phyloP scores from a whole-genome alignment of 2,329 filamentous ascomycete genomes.

The Botrytis sinoallii region DNA sequence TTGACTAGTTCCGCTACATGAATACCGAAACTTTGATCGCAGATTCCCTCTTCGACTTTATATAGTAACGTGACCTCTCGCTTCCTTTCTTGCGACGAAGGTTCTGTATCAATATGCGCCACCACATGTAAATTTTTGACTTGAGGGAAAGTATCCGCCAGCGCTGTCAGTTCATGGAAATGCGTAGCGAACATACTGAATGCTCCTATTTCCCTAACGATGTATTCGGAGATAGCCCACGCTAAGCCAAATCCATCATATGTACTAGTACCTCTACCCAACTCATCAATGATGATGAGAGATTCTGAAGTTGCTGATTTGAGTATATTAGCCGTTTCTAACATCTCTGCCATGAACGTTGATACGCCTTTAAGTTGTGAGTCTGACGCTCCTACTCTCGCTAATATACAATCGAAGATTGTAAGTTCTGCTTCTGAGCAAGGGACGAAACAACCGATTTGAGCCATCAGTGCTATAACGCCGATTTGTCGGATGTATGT shows the following conservation, averaged over 20 bases:
- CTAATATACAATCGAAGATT: slow-evolving; percentile 95
- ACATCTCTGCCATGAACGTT: slow-evolving; percentile 99
- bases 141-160: slow-evolving; percentile 81
- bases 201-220: slow-evolving; percentile 90
- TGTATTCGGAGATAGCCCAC: slow-evolving; percentile 98
- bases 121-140: slow-evolving; percentile 95
- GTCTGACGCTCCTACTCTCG: slow-evolving; percentile 91
- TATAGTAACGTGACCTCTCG: slow-evolving; percentile 93
- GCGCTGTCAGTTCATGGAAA: slow-evolving; percentile 93
- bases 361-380: slow-evolving; percentile 97
- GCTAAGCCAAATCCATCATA: slow-evolving; percentile 99
- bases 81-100: slow-evolving; percentile 40
- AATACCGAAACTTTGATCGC: slow-evolving; percentile 96
- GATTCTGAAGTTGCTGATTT: slow-evolving; percentile 95
- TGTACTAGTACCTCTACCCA: slow-evolving; percentile 93
- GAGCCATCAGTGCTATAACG: slow-evolving; percentile 95
- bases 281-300: slow-evolving; percentile 96
- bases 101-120: slow-evolving; percentile 69
- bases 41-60: slow-evolving; percentile 93
- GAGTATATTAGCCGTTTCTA: slow-evolving; percentile 96
- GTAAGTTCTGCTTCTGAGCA: slow-evolving; percentile 87
- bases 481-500: slow-evolving; percentile 98
- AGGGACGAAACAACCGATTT: slow-evolving; percentile 94
- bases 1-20: slow-evolving; percentile 96
- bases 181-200: slow-evolving; percentile 96